These are phyloP conservation scores for Fistulinella cinereoalba DNA, from an alignment of 1,284 basidiomycete species.

Conservation along the genomic window DNA sequence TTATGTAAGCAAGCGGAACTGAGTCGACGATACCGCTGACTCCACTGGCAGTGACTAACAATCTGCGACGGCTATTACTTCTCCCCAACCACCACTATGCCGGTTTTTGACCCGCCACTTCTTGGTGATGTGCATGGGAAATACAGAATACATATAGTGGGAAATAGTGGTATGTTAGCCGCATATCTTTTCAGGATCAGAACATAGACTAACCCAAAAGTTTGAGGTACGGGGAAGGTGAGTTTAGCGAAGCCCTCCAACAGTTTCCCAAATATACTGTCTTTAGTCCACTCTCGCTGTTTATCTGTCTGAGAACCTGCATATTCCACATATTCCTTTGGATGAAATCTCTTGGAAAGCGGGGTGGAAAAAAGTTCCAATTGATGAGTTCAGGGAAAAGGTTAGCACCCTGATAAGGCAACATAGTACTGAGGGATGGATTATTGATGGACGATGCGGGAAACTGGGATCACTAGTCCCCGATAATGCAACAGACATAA, in stretches of 20 bases:
- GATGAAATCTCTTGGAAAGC: slow-evolving; percentile 49
- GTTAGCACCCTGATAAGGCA: slow-evolving; percentile 32
- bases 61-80: no score
- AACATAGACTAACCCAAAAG: background rate
- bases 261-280: background rate
- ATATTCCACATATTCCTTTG: slow-evolving; percentile 44
- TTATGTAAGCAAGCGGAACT: no score
- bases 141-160: slow-evolving; percentile 50
- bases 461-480: slow-evolving; percentile 33
- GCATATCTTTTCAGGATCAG: background rate
- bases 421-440: slow-evolving; percentile 41
- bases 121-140: slow-evolving; percentile 46
- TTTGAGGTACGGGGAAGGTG: slow-evolving; percentile 46
- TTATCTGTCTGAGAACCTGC: slow-evolving; percentile 45
- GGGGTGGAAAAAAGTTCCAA: slow-evolving; percentile 40
- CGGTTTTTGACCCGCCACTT: slow-evolving; percentile 34
- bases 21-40: no score
- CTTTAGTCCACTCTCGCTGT: slow-evolving; percentile 49
- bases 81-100: slow-evolving; percentile 19
- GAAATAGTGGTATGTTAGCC: slow-evolving; percentile 49
- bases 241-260: slow-evolving; percentile 6
- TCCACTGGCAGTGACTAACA: no score
- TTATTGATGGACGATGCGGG: slow-evolving; percentile 48
- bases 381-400: slow-evolving; percentile 38
- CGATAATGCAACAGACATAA: slow-evolving; percentile 51